phyloP scores from a whole-genome alignment of 352 stramenopile species.

The Phytophthora multivora region DNA sequence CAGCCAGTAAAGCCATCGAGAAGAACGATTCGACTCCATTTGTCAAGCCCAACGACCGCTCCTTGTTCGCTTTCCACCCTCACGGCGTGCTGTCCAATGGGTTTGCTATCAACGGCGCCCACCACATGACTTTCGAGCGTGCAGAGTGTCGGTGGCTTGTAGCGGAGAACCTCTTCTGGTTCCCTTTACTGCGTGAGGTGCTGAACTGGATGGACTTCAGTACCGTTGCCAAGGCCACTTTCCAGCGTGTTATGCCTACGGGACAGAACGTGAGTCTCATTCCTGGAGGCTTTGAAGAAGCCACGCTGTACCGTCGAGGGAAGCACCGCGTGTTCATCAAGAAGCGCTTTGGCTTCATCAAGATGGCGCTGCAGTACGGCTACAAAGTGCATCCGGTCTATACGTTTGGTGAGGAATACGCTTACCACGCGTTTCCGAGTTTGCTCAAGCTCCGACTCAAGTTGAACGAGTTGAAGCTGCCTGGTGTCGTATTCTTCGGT shows the following conservation, averaged over 20 bases:
- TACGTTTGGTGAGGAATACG: slow-evolving; percentile 89
- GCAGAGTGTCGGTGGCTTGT: slow-evolving; percentile 68
- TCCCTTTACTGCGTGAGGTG: slow-evolving; percentile 60
- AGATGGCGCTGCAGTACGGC: slow-evolving; percentile 87
- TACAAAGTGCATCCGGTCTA: slow-evolving; percentile 90
- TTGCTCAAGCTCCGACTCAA: slow-evolving; percentile 67
- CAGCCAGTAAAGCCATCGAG: slow-evolving; percentile 57
- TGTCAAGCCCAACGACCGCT: slow-evolving; percentile 13
- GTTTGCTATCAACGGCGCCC: slow-evolving; percentile 55
- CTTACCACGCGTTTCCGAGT: slow-evolving; percentile 84
- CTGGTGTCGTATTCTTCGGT: slow-evolving; percentile 65
- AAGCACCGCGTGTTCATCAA: slow-evolving; percentile 91
- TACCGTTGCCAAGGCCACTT: slow-evolving; percentile 49
- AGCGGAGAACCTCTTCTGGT: slow-evolving; percentile 67
- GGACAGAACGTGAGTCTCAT: slow-evolving; percentile 75
- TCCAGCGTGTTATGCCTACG: slow-evolving; percentile 48
- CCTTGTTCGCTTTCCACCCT: slow-evolving; percentile 59
- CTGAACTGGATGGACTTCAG: slow-evolving; percentile 64
- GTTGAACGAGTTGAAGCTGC: slow-evolving; percentile 84
- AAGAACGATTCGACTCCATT: slow-evolving; percentile 4
- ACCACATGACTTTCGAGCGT: slow-evolving; percentile 49
- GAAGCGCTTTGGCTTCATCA: slow-evolving; percentile 90
- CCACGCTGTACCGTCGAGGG: slow-evolving; percentile 78
- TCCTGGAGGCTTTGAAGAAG: slow-evolving; percentile 95
- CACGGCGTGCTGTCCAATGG: slow-evolving; percentile 64